Evolutionary conservation across 2,329 filamentous ascomycete species (phyloP).

Genomic region (Rugonectria rugulosa): DNA sequence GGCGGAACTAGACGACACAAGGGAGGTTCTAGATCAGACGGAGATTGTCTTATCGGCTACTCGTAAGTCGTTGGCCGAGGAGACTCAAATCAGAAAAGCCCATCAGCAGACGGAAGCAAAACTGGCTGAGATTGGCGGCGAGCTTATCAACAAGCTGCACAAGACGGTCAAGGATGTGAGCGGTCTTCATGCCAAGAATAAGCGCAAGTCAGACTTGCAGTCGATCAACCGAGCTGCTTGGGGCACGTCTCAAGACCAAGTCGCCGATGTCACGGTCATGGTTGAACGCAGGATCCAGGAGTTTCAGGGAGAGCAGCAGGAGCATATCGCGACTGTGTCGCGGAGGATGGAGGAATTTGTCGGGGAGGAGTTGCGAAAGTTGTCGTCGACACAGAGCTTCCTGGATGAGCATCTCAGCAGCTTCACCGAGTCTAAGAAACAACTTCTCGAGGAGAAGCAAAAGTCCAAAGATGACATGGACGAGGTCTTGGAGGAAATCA

Average conservation of each 20-base stretch:
- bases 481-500: constrained; percentile 89
- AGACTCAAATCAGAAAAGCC: constrained; percentile 80
- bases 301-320: constrained; percentile 76
- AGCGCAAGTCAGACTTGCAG: constrained; percentile 85
- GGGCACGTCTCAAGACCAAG: constrained; percentile 77
- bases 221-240: constrained; percentile 80
- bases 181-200: constrained; percentile 85
- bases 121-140: constrained; percentile 75
- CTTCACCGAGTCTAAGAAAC: constrained; percentile 72
- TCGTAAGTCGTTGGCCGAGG: constrained; percentile 77
- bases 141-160: constrained; percentile 79
- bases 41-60: constrained; percentile 84
- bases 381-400: constrained; percentile 74
- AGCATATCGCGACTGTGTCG: constrained; percentile 73
- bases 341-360: constrained; percentile 81
- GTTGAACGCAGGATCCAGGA: constrained; percentile 78
- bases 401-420: constrained; percentile 72
- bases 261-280: constrained; percentile 76
- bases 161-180: constrained; percentile 82
- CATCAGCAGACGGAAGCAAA: constrained; percentile 85
- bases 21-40: constrained; percentile 83
- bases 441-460: constrained; percentile 72
- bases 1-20: constrained; percentile 77
- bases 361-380: constrained; percentile 73
- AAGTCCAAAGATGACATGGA: constrained; percentile 87